Evolutionary conservation across 129 eudicot species (phyloP).

Genomic region (Escallonia rubra): DNA sequence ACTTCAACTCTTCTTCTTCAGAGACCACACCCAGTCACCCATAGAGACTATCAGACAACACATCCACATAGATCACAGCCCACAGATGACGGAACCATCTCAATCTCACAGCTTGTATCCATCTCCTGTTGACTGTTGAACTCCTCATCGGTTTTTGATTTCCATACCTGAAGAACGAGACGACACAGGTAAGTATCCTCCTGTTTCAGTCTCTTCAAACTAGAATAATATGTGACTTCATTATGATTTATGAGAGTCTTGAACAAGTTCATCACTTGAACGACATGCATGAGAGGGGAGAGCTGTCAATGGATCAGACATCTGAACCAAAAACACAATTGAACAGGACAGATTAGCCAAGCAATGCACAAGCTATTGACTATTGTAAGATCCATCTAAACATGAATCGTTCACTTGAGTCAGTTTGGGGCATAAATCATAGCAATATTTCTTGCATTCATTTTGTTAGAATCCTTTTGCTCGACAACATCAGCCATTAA

Average conservation of each 20-base stretch:
- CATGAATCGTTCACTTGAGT: slow-evolving; percentile 47
- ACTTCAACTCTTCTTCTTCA: no score
- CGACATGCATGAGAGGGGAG: slow-evolving; percentile 68
- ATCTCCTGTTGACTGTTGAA: slow-evolving; percentile 52
- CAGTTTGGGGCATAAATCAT: slow-evolving; percentile 89
- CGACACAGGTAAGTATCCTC: slow-evolving; percentile 45
- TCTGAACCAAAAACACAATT: slow-evolving; percentile 30
- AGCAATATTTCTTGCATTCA: slow-evolving; percentile 86
- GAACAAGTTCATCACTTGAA: slow-evolving; percentile 80
- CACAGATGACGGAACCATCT: slow-evolving; percentile 31
- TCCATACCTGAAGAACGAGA: slow-evolving; percentile 12
- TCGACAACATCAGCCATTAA: slow-evolving; percentile 92
- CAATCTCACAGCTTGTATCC: slow-evolving; percentile 60
- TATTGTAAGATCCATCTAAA: background rate
- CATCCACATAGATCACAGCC: no score
- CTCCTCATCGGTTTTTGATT: slow-evolving; percentile 46
- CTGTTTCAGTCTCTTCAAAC: slow-evolving; percentile 31
- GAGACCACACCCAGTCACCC: no score
- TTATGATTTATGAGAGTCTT: slow-evolving; percentile 58
- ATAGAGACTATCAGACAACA: no score
- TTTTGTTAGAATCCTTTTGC: slow-evolving; percentile 71
- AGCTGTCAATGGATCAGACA: slow-evolving; percentile 93
- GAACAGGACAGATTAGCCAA: background rate
- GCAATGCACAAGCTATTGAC: background rate
- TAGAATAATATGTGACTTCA: slow-evolving; percentile 16